A percentile compares a stretch with the other conserved stretches of the same genome.
Conservation (phyloP, 1,139 yeast species). For the Yamadazyma triangularis region DNA sequence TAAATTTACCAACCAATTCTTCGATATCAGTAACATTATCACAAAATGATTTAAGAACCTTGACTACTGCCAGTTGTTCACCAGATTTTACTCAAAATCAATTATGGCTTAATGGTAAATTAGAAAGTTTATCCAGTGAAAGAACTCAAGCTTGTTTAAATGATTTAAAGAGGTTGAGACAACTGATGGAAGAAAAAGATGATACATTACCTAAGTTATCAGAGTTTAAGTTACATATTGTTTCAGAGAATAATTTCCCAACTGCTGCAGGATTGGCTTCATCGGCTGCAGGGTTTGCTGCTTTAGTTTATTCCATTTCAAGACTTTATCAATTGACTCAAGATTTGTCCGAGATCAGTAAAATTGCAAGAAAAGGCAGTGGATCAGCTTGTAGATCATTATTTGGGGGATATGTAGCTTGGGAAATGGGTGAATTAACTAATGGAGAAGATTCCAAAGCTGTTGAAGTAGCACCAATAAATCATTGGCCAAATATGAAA, state of each 20-base stretch:
- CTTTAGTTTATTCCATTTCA: slow-evolving; percentile 84
- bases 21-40: slow-evolving; percentile 92
- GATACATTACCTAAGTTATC: slow-evolving; percentile 57
- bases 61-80: slow-evolving; percentile 81
- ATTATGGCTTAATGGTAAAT: slow-evolving; percentile 78
- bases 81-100: slow-evolving; percentile 55
- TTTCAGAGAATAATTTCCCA: slow-evolving; percentile 94
- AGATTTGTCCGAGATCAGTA: slow-evolving; percentile 77
- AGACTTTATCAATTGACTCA: slow-evolving; percentile 76
- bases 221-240: slow-evolving; percentile 67
- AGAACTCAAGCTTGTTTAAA: slow-evolving; percentile 78
- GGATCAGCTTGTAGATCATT: slow-evolving; percentile 97
- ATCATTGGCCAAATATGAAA: slow-evolving; percentile 90
- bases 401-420: slow-evolving; percentile 96
- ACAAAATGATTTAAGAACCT: slow-evolving; percentile 84
- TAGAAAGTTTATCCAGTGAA: slow-evolving; percentile 59
- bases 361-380: slow-evolving; percentile 95
- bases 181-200: slow-evolving; percentile 47
- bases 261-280: slow-evolving; percentile 99
- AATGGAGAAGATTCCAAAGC: slow-evolving; percentile 93
- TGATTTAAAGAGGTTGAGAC: slow-evolving; percentile 69
- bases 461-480: slow-evolving; percentile 77
- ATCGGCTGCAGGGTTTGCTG: slow-evolving; percentile 92
- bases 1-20: slow-evolving; percentile 92
- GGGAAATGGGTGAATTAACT: slow-evolving; percentile 84